phyloP scores from a whole-genome alignment of 176 grass and related monocot genomes.

The Tuctoria greenei region DNA sequence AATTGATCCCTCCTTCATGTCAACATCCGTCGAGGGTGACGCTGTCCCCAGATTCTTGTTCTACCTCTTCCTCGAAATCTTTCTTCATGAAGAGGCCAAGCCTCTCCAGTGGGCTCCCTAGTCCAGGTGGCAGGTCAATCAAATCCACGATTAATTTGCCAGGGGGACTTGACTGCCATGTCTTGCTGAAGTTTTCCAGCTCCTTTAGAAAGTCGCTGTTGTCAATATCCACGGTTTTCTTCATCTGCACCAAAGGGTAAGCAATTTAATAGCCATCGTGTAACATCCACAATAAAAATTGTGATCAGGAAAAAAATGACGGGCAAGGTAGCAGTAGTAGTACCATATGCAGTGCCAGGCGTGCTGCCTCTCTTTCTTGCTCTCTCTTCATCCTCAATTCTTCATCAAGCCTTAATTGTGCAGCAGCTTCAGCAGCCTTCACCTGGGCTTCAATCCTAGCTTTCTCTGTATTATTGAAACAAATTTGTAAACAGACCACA shows the following conservation, averaged over 20 bases:
- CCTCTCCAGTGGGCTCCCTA: slow-evolving; percentile 65
- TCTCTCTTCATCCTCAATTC: slow-evolving; percentile 68
- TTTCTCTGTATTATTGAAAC: slow-evolving; percentile 56
- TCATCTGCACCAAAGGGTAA: slow-evolving; percentile 53
- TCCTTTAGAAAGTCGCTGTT: slow-evolving; percentile 73
- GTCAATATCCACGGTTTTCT: slow-evolving; percentile 90
- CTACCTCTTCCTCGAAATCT: slow-evolving; percentile 52
- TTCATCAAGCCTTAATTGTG: slow-evolving; percentile 59
- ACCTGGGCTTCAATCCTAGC: slow-evolving; percentile 84
- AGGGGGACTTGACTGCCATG: slow-evolving; percentile 23
- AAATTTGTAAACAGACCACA: neutral
- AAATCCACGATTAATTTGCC: slow-evolving; percentile 45
- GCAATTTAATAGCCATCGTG: slow-evolving; percentile 3
- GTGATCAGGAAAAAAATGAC: slow-evolving; percentile 13
- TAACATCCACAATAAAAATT: slow-evolving; percentile 27
- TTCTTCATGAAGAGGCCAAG: slow-evolving; percentile 85
- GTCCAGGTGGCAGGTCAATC: slow-evolving; percentile 42
- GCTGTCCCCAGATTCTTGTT: slow-evolving; percentile 43
- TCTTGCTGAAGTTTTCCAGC: slow-evolving; percentile 51
- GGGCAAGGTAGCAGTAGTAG: neutral
- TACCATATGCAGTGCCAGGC: slow-evolving; percentile 69
- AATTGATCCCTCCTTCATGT: slow-evolving; percentile 61
- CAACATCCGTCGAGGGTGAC: slow-evolving; percentile 26
- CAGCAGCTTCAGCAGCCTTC: slow-evolving; percentile 68
- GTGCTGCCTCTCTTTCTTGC: slow-evolving; percentile 78